Evolutionary conservation across 2,329 filamentous ascomycete genomes (phyloP), one percentile per base, ranked within the genome.

Genomic region (Talaromyces sp.): DNA sequence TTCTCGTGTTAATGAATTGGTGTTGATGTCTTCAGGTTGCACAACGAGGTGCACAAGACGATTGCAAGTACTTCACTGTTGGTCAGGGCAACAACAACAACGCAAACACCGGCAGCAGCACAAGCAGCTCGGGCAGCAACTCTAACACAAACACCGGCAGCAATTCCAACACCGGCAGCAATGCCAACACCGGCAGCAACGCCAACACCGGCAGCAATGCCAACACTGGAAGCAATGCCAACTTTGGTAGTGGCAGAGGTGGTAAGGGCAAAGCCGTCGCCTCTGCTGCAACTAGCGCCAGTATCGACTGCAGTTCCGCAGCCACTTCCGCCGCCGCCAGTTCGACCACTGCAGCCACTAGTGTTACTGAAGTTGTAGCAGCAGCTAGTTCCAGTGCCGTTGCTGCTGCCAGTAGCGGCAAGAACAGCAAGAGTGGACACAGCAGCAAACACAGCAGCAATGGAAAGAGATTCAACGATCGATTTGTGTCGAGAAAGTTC

Each of bases 21-120:
- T 44, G 58, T 44, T 58, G 31, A 52, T 33, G 35, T 12, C 28
- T 39, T 31, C 12, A 69, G 68, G 66, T 84, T 57, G 82, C 82
- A 61, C 80, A 84, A 71, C 77, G 82, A 66, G 82, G 82, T 54
- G 67, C 67, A 14, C 82, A 84, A 69, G 82, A 84, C 67, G 82
- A 84, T 66, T 84, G 82, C 67, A 75, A 76, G 23, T 77, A 78
- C 63, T 84, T 84, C 69, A 78, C 75, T 54, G 80, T 84, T 56
- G 65, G 67, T 25, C 52, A 63, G 39, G 64, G 63, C 31, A 54
- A 31, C 18, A 56, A 40, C 25, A 66, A 56, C 35, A 52, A 55
- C 25, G 58, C 61, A 23, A 60, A 44, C 5, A 62, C 42, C 9
- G 35, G 25, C 1, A 18, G 21, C 14, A 48, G 28, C 18, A 2